phyloP scores from a whole-genome alignment of 1,284 basidiomycete species.

The Entoloma clypeatum region DNA sequence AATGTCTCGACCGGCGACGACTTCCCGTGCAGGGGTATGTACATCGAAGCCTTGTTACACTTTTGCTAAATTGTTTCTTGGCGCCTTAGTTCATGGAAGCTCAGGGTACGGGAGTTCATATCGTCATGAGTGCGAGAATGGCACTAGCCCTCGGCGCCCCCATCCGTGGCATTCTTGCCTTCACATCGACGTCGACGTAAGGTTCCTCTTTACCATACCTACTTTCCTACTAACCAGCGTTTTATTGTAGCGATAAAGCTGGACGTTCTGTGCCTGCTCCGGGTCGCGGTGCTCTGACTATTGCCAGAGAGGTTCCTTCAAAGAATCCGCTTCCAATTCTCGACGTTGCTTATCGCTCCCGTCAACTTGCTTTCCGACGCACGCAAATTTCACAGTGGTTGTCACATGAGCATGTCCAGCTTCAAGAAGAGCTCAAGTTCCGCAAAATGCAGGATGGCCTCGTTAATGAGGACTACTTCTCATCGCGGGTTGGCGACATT shows the following conservation, averaged over 20 bases:
- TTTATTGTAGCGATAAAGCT: slow-evolving; percentile 74
- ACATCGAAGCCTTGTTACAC: slow-evolving; percentile 4
- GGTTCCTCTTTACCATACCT: slow-evolving; percentile 28
- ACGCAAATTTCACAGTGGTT: slow-evolving; percentile 94
- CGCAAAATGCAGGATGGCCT: slow-evolving; percentile 53
- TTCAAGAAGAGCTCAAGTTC: slow-evolving; percentile 73
- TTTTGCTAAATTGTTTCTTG: slow-evolving; percentile 13
- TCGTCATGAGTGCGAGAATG: slow-evolving; percentile 95
- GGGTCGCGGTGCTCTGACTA: slow-evolving; percentile 83
- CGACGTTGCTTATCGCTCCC: slow-evolving; percentile 81
- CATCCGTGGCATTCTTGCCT: slow-evolving; percentile 91
- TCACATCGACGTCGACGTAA: slow-evolving; percentile 94
- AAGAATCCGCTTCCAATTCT: slow-evolving; percentile 76
- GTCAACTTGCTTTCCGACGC: slow-evolving; percentile 91
- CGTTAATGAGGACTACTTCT: slow-evolving; percentile 67
- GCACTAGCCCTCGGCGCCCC: slow-evolving; percentile 92
- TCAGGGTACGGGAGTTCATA: slow-evolving; percentile 94
- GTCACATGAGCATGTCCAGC: slow-evolving; percentile 78
- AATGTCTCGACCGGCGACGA: slow-evolving; percentile 97
- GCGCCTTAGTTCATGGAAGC: slow-evolving; percentile 86
- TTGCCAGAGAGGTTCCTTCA: slow-evolving; percentile 78
- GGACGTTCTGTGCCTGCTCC: slow-evolving; percentile 94
- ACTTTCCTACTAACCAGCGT: slow-evolving; percentile 13
- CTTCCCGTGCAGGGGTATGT: slow-evolving; percentile 85
- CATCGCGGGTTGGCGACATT: slow-evolving; percentile 73